Base-by-base conservation (phyloP, 1,284 basidiomycete genomes). In the Pascua guehoae region DNA sequence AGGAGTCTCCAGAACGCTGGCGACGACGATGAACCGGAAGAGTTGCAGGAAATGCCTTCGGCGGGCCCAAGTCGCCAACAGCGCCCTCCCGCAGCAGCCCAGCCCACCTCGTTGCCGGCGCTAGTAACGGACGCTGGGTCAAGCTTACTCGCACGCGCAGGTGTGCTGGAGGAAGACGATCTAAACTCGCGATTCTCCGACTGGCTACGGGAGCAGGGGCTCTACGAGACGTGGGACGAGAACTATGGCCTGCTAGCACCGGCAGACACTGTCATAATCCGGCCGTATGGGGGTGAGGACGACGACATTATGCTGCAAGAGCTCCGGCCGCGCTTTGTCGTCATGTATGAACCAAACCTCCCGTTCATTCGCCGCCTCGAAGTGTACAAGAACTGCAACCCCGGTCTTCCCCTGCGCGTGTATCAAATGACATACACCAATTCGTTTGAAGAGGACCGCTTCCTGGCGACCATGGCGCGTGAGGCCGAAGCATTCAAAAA, bases 401-500 rank as follows among this genome's bases (percentile, higher is more conserved):
- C 88, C 1, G 88, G 88, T 0, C 77, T 93, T 5, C 86, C 83
- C 0, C 85, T 98, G 1, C 83, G 93, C n/a, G 88, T 97, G 4
- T 99, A 98, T 74, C 94, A 98, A 73, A 87, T 98, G 85, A 81
- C 92, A 16, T 98, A 98, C 75, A 84, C 86, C 50, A 86, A 91
- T 66, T 95, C 91, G 47, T 90, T 89, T 62, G 96, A 99, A 72
- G 95, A 98, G 70, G 92, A 96, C 73, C 88, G 91, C 68, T 98
- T 96, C 74, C 82, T 99, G 24, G 88, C 89, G 40, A 88, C 87
- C 1, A 84, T 97, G 50, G 81, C 92, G 48, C 84, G 87, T 60
- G 95, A 99, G 78, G 97, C 97, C 72, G 90, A 97, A 57, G 86
- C 93, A 0, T 98, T 98, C 71, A 91, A 97, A 76, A 82, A 87